Conservation (phyloP, 495 filamentous ascomycete species). For the Annulohypoxylon maeteangense region DNA sequence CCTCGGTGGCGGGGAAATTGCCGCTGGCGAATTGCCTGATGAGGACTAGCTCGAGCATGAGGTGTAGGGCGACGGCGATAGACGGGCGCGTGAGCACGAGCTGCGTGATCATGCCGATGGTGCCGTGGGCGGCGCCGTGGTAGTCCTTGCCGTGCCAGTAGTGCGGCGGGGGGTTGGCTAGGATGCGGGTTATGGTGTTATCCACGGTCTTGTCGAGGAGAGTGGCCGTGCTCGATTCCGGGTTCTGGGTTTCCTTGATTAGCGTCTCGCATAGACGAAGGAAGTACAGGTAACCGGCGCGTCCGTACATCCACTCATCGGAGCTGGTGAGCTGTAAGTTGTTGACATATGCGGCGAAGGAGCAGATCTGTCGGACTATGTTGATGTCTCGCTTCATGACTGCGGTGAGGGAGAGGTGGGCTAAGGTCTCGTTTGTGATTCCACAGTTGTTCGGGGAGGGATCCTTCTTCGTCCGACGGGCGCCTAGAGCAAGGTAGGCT, state of each 20-base stretch:
- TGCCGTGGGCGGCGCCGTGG: constrained; percentile 70
- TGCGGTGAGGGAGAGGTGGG: constrained; percentile 62
- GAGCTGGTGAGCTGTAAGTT: constrained; percentile 42
- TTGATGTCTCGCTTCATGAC: constrained; percentile 56
- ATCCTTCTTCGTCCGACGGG: constrained; percentile 45
- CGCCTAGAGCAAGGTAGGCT: constrained; percentile 57
- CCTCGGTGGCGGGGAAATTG: constrained; percentile 56
- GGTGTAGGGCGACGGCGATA: constrained; percentile 51
- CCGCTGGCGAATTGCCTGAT: constrained; percentile 53
- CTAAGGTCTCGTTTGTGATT: constrained; percentile 65
- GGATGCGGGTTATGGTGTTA: constrained; percentile 51
- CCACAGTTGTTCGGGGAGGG: constrained; percentile 59
- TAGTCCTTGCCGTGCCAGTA: constrained; percentile 68
- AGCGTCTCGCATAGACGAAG: constrained; percentile 56
- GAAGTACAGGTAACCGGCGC: constrained; percentile 70
- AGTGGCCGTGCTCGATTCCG: constrained; percentile 40
- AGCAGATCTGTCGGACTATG: constrained; percentile 57
- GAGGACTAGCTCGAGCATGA: constrained; percentile 58
- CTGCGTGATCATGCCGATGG: constrained; percentile 71
- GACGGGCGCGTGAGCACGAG: constrained; percentile 61
- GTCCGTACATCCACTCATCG: constrained; percentile 68
- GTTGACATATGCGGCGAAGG: constrained; percentile 52
- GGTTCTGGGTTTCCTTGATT: neutral
- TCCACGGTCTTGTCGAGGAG: constrained; percentile 50
- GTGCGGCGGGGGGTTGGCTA: constrained; percentile 56